A percentile compares a stretch with the other conserved stretches of the same genome.
phyloP scores from a whole-genome alignment of 169 alveolate genomes.

The Plasmodium relictum region DNA sequence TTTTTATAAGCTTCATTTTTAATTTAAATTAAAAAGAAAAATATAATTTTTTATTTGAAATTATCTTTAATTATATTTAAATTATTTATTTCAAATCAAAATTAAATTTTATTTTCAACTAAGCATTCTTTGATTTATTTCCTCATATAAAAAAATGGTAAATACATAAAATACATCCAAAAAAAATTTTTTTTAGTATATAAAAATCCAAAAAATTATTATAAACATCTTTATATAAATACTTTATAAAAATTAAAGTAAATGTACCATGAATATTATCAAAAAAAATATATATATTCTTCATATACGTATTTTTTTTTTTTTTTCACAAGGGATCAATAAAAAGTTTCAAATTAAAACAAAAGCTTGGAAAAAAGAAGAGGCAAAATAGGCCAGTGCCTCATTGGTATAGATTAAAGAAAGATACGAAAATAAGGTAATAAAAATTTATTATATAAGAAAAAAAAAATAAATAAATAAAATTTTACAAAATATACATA shows the following conservation, averaged over 20 bases:
- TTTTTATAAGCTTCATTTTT: not conserved
- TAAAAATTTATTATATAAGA: not conserved
- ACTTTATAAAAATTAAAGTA: too few relatives aligned
- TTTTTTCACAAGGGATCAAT: slow-evolving; percentile 90
- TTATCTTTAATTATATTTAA: not conserved
- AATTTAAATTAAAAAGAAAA: not conserved
- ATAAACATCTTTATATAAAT: not conserved
- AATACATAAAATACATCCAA: not conserved
- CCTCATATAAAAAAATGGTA: not conserved
- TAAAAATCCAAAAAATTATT: not conserved
- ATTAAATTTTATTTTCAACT: not conserved
- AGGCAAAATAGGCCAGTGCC: slow-evolving; percentile 97
- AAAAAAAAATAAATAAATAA: not conserved
- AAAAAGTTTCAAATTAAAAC: slow-evolving; percentile 93
- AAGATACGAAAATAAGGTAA: slow-evolving; percentile 94
- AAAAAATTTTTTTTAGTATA: not conserved
- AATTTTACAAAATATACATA: too few relatives aligned
- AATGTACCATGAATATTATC: too few relatives aligned
- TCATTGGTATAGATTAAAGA: slow-evolving; percentile 96
- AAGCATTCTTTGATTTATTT: not conserved
- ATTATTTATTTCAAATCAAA: not conserved
- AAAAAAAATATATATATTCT: too few relatives aligned
- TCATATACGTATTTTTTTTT: slow-evolving; percentile 14
- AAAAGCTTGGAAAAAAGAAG: slow-evolving; percentile 94
- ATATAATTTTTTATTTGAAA: not conserved